phyloP scores from a whole-genome alignment of 2,329 filamentous ascomycete species.

The Ceratocystis cubensis region DNA sequence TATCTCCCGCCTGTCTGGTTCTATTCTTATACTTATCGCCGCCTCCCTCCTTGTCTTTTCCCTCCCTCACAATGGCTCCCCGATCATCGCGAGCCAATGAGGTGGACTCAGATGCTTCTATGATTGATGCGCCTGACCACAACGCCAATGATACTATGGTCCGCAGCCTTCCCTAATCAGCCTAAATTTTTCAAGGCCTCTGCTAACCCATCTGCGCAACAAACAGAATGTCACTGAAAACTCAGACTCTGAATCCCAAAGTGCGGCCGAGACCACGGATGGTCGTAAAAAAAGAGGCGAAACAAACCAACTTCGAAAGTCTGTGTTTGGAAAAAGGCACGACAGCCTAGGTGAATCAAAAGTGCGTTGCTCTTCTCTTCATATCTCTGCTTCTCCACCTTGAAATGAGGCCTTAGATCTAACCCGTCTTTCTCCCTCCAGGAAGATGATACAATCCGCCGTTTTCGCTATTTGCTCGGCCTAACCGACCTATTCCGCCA shows the following conservation, averaged over 20 bases:
- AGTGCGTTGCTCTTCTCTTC: conserved; percentile 37
- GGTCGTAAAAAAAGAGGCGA: conserved; percentile 83
- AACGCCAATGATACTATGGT: conserved; percentile 25
- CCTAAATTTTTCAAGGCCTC: background rate
- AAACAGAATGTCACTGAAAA: conserved; percentile 50
- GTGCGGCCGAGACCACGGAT: conserved; percentile 56
- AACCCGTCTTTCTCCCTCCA: conserved; percentile 28
- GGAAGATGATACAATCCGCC: conserved; percentile 89
- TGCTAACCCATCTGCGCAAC: background rate
- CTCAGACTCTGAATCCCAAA: conserved; percentile 66
- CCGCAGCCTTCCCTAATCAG: background rate
- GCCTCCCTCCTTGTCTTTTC: background rate
- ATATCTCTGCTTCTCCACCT: conserved; percentile 11
- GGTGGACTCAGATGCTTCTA: conserved; percentile 49
- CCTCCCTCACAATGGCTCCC: conserved; percentile 38
- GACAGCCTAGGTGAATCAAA: conserved; percentile 85
- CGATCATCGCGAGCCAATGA: conserved; percentile 40
- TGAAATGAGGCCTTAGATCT: background rate
- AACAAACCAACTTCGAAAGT: conserved; percentile 78
- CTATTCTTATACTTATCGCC: background rate
- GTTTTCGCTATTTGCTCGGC: conserved; percentile 89
- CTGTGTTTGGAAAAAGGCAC: conserved; percentile 89
- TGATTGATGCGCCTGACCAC: conserved; percentile 45
- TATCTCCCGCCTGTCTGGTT: too few relatives aligned
- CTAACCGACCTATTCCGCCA: conserved; percentile 95